Conservation (phyloP, 345 rosid species). For the Ceriops zippeliana region DNA sequence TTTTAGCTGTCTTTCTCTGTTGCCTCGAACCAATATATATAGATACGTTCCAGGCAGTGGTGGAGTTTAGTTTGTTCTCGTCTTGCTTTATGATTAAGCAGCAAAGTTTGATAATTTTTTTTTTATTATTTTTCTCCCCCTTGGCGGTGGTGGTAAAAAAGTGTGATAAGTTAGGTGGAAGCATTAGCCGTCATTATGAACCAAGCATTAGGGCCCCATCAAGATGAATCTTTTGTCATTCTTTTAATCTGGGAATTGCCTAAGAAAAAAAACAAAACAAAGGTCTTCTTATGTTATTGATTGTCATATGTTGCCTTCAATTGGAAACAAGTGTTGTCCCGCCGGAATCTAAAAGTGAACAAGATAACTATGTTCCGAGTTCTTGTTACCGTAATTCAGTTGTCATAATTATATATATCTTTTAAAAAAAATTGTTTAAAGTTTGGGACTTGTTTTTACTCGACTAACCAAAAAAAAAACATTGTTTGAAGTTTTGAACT, state of each 20-base stretch:
- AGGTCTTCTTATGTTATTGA: no score
- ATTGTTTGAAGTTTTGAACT: no score
- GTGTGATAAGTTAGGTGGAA: constrained; percentile 21
- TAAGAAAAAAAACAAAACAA: no score
- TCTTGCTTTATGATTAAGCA: neutral
- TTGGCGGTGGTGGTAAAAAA: constrained; percentile 10
- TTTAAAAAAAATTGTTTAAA: no score
- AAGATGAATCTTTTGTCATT: neutral
- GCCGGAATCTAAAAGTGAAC: no score
- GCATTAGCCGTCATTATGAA: constrained; percentile 14
- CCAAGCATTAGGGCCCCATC: neutral
- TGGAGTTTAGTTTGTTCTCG: neutral
- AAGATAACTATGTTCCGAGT: no score
- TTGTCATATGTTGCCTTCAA: no score
- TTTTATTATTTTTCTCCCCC: neutral
- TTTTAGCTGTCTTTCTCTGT: neutral
- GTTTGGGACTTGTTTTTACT: no score
- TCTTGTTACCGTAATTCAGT: no score
- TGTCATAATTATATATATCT: no score
- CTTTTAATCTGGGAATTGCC: neutral
- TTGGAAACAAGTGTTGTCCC: no score
- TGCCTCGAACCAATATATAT: constrained; percentile 1
- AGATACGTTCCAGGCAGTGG: neutral
- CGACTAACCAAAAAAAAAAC: no score
- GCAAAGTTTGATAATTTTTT: neutral